A percentile compares a stretch with the other conserved stretches of the same genome.
Evolutionary conservation across 805 yeast species (phyloP).

Genomic region (Monosporozyma servazzii): DNA sequence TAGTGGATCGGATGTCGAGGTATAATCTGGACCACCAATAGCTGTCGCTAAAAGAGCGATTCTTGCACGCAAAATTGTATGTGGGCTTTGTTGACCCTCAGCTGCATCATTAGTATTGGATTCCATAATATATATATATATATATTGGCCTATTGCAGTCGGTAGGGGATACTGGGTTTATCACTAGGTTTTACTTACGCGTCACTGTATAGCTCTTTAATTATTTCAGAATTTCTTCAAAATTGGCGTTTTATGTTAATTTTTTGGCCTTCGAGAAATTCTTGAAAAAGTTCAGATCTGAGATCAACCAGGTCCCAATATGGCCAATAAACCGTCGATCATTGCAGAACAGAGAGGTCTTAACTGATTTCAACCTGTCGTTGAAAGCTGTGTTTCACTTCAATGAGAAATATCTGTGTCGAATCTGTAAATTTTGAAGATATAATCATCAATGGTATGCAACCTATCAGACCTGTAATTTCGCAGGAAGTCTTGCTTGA

Average conservation of each 20-base stretch:
- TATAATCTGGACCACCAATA: slow-evolving; percentile 78
- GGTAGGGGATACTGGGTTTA: not conserved
- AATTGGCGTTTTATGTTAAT: too few relatives aligned
- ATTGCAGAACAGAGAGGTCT: not conserved
- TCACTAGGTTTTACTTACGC: not conserved
- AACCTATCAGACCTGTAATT: too few relatives aligned
- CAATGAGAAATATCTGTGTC: not conserved
- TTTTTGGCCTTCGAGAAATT: not conserved
- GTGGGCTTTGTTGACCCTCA: slow-evolving; percentile 8
- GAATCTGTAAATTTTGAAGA: too few relatives aligned
- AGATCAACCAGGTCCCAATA: not conserved
- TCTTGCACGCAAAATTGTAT: slow-evolving; percentile 48
- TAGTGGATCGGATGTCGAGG: slow-evolving; percentile 37
- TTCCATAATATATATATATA: not conserved
- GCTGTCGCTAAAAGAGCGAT: slow-evolving; percentile 79
- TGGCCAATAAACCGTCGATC: not conserved
- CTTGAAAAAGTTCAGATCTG: not conserved
- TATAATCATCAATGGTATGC: too few relatives aligned
- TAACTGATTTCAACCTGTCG: too few relatives aligned
- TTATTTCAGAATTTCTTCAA: not conserved
- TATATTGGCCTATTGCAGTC: slow-evolving; percentile 1
- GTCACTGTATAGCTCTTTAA: not conserved
- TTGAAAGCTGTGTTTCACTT: too few relatives aligned
- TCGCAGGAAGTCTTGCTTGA: too few relatives aligned
- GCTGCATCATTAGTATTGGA: not conserved